Base-by-base conservation (phyloP, 495 filamentous ascomycete species). In the Penicillium samsonianum region DNA sequence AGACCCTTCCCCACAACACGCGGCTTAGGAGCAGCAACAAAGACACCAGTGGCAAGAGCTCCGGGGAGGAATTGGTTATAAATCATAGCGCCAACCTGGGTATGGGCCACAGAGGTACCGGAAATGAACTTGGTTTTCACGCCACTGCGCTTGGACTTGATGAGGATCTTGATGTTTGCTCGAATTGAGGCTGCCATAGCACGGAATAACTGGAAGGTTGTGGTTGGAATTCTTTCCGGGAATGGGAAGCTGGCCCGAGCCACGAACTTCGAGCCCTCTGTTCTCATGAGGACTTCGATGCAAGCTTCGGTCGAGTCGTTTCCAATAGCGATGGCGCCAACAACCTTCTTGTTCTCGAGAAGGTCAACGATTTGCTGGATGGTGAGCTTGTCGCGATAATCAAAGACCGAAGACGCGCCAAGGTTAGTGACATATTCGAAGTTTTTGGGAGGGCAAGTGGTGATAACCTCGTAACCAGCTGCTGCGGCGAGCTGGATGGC, bases 401-500 rank as follows among this genome's bases (percentile, higher is more conserved):
- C 84, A 50, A 87, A 82, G 1, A 78, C 81, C n/a, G 73, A 49
- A 22, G 48, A 72, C 2, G 86, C 87, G 5, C 87, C 85, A 0
- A 87, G 73, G 2, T 51, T 60, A 58, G 76, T 78, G 37, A 82
- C 67, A 50, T 76, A 78, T 0, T 76, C 76, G 37, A 81, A 77
- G 64, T 89, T 88, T 59, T 74, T 74, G 1, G 70, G 67, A 1
- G 78, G 80, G 0, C 81, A 73, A 0, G 83, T 86, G 0, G 80
- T 71, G 46, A 87, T 67, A 3, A 89, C 86, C 12, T 82, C 77
- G 25, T 80, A 80, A 2, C 87, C 87, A 0, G 86, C 75, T 0
- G 81, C 79, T 1, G 70, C 68, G 5, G 82, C 83, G 20, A 87
- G 78, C 63, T 89, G 87, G 53, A 88, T 85, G 0, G 81, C 82